phyloP scores from a whole-genome alignment of 1,139 yeast species.

The Sugiyamaella sp. region DNA sequence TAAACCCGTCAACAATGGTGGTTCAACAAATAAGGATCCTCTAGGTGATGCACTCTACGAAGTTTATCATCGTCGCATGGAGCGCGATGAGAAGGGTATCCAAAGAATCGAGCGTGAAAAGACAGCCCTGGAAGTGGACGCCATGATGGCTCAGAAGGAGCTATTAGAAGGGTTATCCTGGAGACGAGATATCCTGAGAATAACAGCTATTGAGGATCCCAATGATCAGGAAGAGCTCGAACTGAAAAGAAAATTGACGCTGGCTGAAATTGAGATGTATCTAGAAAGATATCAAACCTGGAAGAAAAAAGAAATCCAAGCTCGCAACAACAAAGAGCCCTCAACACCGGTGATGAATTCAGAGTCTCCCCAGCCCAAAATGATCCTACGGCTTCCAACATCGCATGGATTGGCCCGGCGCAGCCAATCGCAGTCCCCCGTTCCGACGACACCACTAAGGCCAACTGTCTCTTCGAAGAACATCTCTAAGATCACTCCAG shows the following conservation, averaged over 20 bases:
- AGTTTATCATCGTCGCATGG: conserved; percentile 63
- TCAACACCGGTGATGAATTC: not conserved
- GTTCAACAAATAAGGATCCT: conserved; percentile 46
- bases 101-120: conserved; percentile 58
- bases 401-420: conserved; percentile 5
- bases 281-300: conserved; percentile 53
- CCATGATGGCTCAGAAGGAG: conserved; percentile 50
- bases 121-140: conserved; percentile 55
- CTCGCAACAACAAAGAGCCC: conserved; percentile 9
- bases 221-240: conserved; percentile 53
- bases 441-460: not conserved
- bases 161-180: conserved; percentile 58
- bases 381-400: conserved; percentile 15
- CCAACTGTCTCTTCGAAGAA: not conserved
- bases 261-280: conserved; percentile 52
- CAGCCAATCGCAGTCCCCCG: conserved; percentile 1
- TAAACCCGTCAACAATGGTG: too few relatives aligned
- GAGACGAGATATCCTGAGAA: conserved; percentile 53
- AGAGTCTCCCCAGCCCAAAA: conserved; percentile 11
- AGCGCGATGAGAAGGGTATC: conserved; percentile 66
- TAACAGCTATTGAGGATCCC: conserved; percentile 57
- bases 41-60: conserved; percentile 52
- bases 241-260: conserved; percentile 54
- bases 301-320: conserved; percentile 40
- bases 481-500: not conserved